Percentiles rank a stretch among this genome's conserved stretches.
Evolutionary conservation across 1,139 yeast species (phyloP).

Genomic region (Taphrina sp.): DNA sequence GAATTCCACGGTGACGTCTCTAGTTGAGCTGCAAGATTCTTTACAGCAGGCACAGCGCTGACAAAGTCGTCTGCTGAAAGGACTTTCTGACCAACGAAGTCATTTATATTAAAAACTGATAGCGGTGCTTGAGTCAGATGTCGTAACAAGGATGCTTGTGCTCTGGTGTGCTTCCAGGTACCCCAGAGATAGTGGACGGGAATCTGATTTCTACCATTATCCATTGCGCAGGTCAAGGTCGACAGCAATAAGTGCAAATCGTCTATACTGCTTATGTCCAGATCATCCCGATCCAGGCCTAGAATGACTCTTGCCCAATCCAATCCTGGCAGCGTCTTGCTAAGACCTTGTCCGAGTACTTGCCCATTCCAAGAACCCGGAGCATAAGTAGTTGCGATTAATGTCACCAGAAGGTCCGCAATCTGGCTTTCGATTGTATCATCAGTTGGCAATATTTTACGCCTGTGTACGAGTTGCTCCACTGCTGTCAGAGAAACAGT

Average conservation of each 20-base stretch:
- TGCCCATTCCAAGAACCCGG: conserved; percentile 23
- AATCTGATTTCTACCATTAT: conserved; percentile 7
- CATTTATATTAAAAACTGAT: conserved; percentile 34
- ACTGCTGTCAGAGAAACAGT: conserved; percentile 14
- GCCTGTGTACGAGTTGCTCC: conserved; percentile 8
- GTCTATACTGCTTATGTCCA: not conserved
- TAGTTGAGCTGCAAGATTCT: conserved; percentile 32
- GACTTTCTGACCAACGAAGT: conserved; percentile 31
- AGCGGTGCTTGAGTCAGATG: conserved; percentile 31
- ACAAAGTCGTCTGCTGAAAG: conserved; percentile 34
- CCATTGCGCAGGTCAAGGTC: conserved; percentile 21
- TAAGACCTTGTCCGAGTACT: conserved; percentile 4
- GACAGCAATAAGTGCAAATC: conserved; percentile 21
- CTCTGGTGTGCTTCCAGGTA: conserved; percentile 32
- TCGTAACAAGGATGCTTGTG: conserved; percentile 33
- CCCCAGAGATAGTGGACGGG: conserved; percentile 34
- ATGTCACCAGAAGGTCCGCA: conserved; percentile 10
- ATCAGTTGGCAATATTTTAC: not conserved
- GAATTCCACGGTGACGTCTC: conserved; percentile 39
- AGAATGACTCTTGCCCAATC: conserved; percentile 15
- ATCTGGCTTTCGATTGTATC: conserved; percentile 9
- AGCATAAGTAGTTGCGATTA: conserved; percentile 2
- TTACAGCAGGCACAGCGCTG: conserved; percentile 27
- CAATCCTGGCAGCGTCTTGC: conserved; percentile 8
- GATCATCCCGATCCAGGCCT: conserved; percentile 8